Conservation (phyloP, 805 yeast species). For the Isabelozyma gotoi region DNA sequence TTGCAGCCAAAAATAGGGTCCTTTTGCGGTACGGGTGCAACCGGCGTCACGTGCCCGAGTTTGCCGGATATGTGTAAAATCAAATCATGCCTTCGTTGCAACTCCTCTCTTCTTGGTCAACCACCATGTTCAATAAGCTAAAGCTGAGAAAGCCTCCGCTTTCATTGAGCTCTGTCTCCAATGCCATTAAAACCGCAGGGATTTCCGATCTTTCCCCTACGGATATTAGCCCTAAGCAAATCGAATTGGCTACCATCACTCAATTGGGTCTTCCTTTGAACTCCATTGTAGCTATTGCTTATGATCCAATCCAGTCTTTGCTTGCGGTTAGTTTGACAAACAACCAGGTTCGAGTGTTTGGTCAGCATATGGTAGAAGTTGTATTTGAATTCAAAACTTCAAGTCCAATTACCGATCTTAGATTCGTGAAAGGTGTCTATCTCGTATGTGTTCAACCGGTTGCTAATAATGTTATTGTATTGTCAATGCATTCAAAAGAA, state of each 20-base stretch:
- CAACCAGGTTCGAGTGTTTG: slow-evolving; percentile 76
- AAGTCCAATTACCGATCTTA: slow-evolving; percentile 52
- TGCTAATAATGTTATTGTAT: slow-evolving; percentile 59
- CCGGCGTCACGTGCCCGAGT: no score
- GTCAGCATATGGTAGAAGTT: slow-evolving; percentile 78
- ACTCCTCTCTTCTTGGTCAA: no score
- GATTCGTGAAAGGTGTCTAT: slow-evolving; percentile 79
- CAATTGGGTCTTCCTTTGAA: slow-evolving; percentile 52
- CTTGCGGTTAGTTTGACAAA: slow-evolving; percentile 74
- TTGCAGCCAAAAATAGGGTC: no score
- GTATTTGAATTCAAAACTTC: slow-evolving; percentile 54
- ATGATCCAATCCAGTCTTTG: slow-evolving; percentile 85
- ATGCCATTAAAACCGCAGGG: slow-evolving; percentile 37
- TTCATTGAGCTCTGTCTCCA: slow-evolving; percentile 40
- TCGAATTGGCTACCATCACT: slow-evolving; percentile 24
- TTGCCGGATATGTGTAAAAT: no score
- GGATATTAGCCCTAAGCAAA: slow-evolving; percentile 29
- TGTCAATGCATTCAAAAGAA: slow-evolving; percentile 65
- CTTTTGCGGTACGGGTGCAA: no score
- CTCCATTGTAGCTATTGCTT: slow-evolving; percentile 64
- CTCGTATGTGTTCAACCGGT: slow-evolving; percentile 66
- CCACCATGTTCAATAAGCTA: slow-evolving; percentile 20
- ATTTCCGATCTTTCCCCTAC: slow-evolving; percentile 28
- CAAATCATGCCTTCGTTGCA: no score
- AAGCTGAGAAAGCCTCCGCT: slow-evolving; percentile 43